Evolutionary conservation across 371 early-diverging fungal species (phyloP), one percentile per base, ranked within the genome.

Genomic region (Dipsacomyces acuminosporus): DNA sequence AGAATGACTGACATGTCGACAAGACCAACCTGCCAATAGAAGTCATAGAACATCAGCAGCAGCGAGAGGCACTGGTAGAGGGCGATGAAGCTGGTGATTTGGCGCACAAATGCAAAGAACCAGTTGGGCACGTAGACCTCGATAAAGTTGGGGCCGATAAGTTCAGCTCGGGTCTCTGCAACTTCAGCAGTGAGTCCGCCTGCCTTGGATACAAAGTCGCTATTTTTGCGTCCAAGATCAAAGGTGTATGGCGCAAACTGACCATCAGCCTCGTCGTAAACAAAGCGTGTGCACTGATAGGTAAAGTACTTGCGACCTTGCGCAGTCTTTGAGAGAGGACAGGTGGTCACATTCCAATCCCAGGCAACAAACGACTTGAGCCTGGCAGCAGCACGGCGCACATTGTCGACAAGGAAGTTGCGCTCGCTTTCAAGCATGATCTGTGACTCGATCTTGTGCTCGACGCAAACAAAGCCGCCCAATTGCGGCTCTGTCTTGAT

Each of bases 211-310:
- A 78, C 74, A 20, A 89, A 57, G 45, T 75, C 73, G 13, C 42
- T 61, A 52, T 76, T 75, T 9, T 78, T 81, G 6, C 69, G 62
- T 34, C 86, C 88, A 35, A 88, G 63, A 20, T 75, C 54, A 50
- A 82, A 80, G 20, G 61, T 59, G 59, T 76, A 82, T 4, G 87
- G 88, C 7, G 71, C 71, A 59, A 85, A 90, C 18, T 72, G 58
- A 17, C 71, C 54, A 4, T 71, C 42, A 4, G 41, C 41, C 1
- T 75, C 63, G 46, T 79, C 71, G 40, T 72, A 79, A 14, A 89
- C 77, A 60, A 82, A 90, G 25, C 89, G 84, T 17, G 87, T 83
- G 74, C 87, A 89, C 60, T 87, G 87, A 62, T 83, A 86, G 24
- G 79, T 78, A 70, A 90, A 86, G 76, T 82, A 90, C 24, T 76